Conservation (phyloP, 129 eudicot genomes). For the Helianthus tuberosus region DNA sequence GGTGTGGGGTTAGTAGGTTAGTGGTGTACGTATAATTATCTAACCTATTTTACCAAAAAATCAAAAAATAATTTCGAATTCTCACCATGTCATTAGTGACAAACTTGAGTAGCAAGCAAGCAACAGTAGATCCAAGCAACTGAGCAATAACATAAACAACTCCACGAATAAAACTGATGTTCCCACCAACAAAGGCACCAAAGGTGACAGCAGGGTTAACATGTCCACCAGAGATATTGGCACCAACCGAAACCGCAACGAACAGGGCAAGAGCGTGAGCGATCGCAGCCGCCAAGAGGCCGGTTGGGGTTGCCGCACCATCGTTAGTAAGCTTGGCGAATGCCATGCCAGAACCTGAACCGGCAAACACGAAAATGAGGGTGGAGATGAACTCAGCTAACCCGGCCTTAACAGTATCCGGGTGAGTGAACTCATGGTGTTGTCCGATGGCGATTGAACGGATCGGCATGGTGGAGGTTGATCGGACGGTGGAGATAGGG, state of each 20-base stretch:
- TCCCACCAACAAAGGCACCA: conserved; percentile 65
- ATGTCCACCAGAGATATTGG: conserved; percentile 66
- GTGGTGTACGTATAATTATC: too few species aligned
- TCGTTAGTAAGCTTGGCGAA: conserved; percentile 43
- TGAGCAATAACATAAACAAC: conserved; percentile 54
- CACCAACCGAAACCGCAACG: conserved; percentile 54
- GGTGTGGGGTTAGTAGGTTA: too few species aligned
- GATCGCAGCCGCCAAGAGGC: conserved; percentile 46
- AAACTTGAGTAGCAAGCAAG: conserved; percentile 64
- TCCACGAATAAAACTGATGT: conserved; percentile 47
- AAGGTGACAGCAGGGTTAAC: conserved; percentile 67
- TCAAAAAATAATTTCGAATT: neutral
- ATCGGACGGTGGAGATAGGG: neutral
- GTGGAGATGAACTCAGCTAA: conserved; percentile 63
- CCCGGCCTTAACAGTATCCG: conserved; percentile 55
- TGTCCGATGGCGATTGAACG: conserved; percentile 46
- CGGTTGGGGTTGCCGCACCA: conserved; percentile 46
- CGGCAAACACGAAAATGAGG: conserved; percentile 54
- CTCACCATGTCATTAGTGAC: conserved; percentile 51
- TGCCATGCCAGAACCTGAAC: conserved; percentile 70
- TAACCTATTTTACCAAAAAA: neutral
- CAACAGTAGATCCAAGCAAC: conserved; percentile 60
- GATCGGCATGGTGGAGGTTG: conserved; percentile 47
- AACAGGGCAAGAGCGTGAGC: conserved; percentile 56
- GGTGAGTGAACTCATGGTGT: conserved; percentile 37